phyloP scores from a whole-genome alignment of 768 basidiomycete species.

The Inosperma sp. region DNA sequence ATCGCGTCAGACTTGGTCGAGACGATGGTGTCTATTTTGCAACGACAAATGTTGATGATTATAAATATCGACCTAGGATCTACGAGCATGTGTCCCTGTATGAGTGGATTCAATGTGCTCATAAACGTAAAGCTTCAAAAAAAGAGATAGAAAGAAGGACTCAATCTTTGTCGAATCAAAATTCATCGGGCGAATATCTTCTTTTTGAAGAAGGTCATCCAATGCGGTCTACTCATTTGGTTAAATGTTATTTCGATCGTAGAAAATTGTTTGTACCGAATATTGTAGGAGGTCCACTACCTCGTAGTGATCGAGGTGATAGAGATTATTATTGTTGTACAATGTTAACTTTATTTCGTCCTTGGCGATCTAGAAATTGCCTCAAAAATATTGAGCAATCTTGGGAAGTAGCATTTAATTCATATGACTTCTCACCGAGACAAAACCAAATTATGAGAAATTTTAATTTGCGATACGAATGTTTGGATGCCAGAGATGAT shows the following conservation, averaged over 20 bases:
- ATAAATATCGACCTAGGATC: slow-evolving; percentile 23
- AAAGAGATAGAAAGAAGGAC: background rate
- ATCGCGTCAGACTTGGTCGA: slow-evolving; percentile 21
- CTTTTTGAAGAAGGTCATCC: slow-evolving; percentile 22
- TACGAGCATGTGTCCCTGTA: slow-evolving; percentile 22
- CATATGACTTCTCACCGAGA: no score
- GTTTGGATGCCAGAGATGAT: no score
- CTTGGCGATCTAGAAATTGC: no score
- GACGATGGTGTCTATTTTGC: slow-evolving; percentile 17
- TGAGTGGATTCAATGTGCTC: slow-evolving; percentile 23
- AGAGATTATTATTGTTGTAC: no score
- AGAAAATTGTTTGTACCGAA: no score
- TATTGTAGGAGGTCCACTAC: no score
- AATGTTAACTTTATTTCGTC: no score
- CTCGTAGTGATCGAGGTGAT: no score
- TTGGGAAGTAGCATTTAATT: no score
- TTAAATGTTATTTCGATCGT: slow-evolving; percentile 13
- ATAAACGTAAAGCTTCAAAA: slow-evolving; percentile 6
- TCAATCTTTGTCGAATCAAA: background rate
- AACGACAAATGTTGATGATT: slow-evolving; percentile 29
- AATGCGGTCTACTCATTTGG: slow-evolving; percentile 19
- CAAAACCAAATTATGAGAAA: no score
- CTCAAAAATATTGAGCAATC: no score
- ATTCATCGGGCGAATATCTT: background rate
- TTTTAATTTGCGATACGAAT: no score